Percentiles rank a stretch among this genome's conserved stretches.
Evolutionary conservation across 2,329 filamentous ascomycete species (phyloP).

Genomic region (Nemania sp.): DNA sequence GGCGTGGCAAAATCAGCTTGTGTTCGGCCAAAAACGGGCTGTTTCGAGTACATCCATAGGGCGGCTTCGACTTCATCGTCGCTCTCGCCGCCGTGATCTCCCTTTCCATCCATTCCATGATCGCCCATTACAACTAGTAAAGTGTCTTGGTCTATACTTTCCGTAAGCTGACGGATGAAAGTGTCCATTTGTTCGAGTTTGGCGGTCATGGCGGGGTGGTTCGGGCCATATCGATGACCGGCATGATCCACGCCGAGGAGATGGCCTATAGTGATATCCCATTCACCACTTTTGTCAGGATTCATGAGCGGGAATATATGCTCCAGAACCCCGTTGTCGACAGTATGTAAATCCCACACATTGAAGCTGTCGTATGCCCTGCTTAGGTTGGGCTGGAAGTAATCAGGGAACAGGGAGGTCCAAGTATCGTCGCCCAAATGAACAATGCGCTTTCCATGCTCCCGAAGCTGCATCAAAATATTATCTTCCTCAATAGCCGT

Average conservation of each 20-base stretch:
- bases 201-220: constrained; percentile 89
- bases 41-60: constrained; percentile 98
- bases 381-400: constrained; percentile 89
- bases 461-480: constrained; percentile 73
- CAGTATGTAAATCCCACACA: constrained; percentile 96
- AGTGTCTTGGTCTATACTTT: constrained; percentile 83
- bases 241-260: constrained; percentile 97
- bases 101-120: constrained; percentile 97
- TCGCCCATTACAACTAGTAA: constrained; percentile 98
- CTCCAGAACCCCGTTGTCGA: constrained; percentile 93
- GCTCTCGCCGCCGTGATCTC: constrained; percentile 97
- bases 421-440: constrained; percentile 99
- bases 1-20: constrained; percentile 68
- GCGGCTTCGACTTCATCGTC: constrained; percentile 95
- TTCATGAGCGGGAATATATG: constrained; percentile 88
- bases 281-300: constrained; percentile 72
- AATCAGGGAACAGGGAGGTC: constrained; percentile 91
- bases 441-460: constrained; percentile 79
- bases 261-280: constrained; percentile 96
- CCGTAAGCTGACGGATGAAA: constrained; percentile 78
- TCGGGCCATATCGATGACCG: constrained; percentile 93
- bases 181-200: constrained; percentile 93
- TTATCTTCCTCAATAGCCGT: constrained; percentile 96
- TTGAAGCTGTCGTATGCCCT: constrained; percentile 96
- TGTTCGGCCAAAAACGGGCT: constrained; percentile 83